Conservation (phyloP, 2,329 filamentous ascomycete species). For the Phoma sp. region DNA sequence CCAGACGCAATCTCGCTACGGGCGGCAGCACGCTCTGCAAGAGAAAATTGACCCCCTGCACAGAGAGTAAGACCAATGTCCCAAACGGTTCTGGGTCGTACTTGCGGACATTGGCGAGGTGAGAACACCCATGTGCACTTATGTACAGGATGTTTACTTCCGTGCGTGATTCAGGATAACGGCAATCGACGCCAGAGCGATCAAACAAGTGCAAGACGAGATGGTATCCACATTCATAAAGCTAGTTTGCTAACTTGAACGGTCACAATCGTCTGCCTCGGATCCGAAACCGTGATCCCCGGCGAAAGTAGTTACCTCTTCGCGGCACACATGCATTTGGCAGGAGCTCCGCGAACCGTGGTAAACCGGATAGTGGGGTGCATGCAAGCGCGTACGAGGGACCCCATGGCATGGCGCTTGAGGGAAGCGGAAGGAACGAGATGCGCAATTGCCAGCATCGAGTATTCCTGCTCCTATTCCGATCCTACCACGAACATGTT, state of each 20-base stretch:
- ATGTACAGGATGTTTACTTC: not conserved
- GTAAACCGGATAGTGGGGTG: conserved; percentile 5
- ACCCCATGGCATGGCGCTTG: conserved; percentile 2
- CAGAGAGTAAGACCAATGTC: not conserved
- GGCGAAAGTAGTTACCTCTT: not conserved
- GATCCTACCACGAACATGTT: conserved; percentile 2
- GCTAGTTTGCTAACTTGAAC: not conserved
- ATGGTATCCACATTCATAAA: not conserved
- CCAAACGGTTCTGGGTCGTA: conserved; percentile 2
- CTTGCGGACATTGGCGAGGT: conserved; percentile 8
- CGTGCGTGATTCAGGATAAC: not conserved
- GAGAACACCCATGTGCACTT: conserved; percentile 4
- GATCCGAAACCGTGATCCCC: conserved; percentile 3
- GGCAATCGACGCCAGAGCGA: not conserved
- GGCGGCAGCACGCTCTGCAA: conserved; percentile 10
- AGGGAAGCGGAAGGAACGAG: conserved; percentile 13
- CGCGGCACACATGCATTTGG: not conserved
- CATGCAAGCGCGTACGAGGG: conserved; percentile 11
- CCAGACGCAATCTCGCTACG: conserved; percentile 14
- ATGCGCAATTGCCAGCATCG: conserved; percentile 8
- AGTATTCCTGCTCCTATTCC: not conserved
- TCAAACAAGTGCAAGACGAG: not conserved
- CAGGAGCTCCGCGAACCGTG: conserved; percentile 6
- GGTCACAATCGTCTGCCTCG: not conserved
- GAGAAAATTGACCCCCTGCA: conserved; percentile 14